These are phyloP conservation scores for Torulaspora pretoriensis DNA, from an alignment of 1,139 yeast species.

Conservation along the genomic window DNA sequence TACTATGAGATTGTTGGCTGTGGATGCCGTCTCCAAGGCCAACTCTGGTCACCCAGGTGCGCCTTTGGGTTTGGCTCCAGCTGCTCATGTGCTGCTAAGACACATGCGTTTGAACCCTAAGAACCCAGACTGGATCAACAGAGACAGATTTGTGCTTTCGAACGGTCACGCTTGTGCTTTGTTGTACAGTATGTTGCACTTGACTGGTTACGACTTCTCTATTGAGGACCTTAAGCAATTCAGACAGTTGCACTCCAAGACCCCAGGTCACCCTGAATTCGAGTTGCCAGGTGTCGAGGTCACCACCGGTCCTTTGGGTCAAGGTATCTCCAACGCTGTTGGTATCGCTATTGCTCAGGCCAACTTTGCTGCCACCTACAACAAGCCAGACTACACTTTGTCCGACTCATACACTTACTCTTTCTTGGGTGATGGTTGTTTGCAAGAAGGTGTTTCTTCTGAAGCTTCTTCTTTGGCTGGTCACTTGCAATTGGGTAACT, in stretches of 20 bases:
- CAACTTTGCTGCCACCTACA: constrained; percentile 88
- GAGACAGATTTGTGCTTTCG: constrained; percentile 92
- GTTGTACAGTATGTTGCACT: constrained; percentile 78
- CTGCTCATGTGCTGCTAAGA: constrained; percentile 72
- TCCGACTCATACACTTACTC: constrained; percentile 74
- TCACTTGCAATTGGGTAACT: constrained; percentile 88
- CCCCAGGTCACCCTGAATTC: constrained; percentile 97
- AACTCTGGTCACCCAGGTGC: constrained; percentile 99
- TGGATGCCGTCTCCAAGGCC: constrained; percentile 83
- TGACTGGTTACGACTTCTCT: constrained; percentile 77
- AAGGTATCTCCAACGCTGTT: constrained; percentile 95
- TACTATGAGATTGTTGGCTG: constrained; percentile 88
- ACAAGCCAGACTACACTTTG: constrained; percentile 74
- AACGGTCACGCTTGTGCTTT: constrained; percentile 98
- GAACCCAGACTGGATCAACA: constrained; percentile 87
- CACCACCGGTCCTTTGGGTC: constrained; percentile 99
- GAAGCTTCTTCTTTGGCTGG: constrained; percentile 97
- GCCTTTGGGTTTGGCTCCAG: constrained; percentile 95
- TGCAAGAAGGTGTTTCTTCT: constrained; percentile 96
- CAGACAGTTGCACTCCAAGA: constrained; percentile 86
- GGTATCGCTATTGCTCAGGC: constrained; percentile 96
- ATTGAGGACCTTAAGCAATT: constrained; percentile 86
- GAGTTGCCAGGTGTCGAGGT: constrained; percentile 86
- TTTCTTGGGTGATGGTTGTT: constrained; percentile 96
- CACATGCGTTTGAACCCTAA: constrained; percentile 85